phyloP scores from a whole-genome alignment of 73 alveolate species.

The Paramecium sonneborni region DNA sequence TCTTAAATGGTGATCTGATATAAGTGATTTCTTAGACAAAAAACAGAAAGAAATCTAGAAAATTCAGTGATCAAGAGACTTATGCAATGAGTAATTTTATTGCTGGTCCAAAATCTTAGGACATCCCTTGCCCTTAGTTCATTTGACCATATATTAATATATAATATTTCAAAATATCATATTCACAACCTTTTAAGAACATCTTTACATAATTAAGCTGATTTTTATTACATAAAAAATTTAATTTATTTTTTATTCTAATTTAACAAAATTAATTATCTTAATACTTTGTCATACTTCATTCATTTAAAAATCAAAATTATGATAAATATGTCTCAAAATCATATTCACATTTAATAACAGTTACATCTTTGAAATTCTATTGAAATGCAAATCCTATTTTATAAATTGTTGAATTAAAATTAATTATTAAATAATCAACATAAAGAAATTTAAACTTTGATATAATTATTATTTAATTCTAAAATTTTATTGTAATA shows the following conservation, averaged over 20 bases:
- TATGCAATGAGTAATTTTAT: constrained; percentile 50
- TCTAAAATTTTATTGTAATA: background rate
- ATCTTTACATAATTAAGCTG: background rate
- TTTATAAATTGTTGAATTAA: no score
- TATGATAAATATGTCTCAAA: no score
- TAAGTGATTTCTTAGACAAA: constrained; percentile 31
- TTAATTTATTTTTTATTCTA: no score
- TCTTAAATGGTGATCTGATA: constrained; percentile 9
- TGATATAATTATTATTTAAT: background rate
- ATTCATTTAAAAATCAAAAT: no score
- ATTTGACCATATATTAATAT: background rate
- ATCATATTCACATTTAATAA: no score
- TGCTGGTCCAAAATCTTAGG: constrained; percentile 34
- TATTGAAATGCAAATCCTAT: no score
- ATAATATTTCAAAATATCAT: background rate
- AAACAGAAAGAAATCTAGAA: constrained; percentile 30
- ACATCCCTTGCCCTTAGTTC: constrained; percentile 42
- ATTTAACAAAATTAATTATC: no score
- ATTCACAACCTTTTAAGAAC: background rate
- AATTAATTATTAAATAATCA: background rate
- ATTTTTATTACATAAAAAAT: no score
- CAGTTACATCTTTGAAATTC: no score
- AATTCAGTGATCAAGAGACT: constrained; percentile 50
- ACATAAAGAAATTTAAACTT: background rate
- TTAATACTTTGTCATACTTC: no score